A percentile compares a stretch with the other conserved stretches of the same genome.
These are phyloP conservation scores for Polygonum aviculare DNA, from an alignment of 148 eudicot species.

Conservation along the genomic window DNA sequence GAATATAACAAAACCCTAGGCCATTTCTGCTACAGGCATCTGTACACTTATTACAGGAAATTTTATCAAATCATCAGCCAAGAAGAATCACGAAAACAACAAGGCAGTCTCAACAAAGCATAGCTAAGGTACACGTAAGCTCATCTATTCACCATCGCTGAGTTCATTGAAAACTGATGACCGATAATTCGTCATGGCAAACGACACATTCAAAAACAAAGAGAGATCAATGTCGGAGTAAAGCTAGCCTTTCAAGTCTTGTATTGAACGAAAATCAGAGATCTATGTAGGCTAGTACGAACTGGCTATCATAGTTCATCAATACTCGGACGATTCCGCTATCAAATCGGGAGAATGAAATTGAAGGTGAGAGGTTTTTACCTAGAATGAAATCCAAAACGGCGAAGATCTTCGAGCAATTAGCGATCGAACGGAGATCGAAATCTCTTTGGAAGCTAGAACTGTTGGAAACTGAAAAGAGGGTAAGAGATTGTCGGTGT, in stretches of 20 bases:
- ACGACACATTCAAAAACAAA: background rate
- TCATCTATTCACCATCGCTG: background rate
- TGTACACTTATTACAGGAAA: background rate
- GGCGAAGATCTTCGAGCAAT: background rate
- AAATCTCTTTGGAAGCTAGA: background rate
- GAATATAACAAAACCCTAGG: background rate
- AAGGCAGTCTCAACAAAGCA: background rate
- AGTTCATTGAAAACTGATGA: background rate
- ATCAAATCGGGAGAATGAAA: background rate
- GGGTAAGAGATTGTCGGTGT: background rate
- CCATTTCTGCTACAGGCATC: background rate
- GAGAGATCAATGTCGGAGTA: background rate
- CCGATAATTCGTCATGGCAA: background rate
- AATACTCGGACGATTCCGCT: background rate
- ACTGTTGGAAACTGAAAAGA: background rate
- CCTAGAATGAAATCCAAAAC: background rate
- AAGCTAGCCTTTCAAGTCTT: background rate
- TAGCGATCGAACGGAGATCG: conserved; percentile 1
- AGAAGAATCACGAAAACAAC: background rate
- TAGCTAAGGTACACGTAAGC: background rate
- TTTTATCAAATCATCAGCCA: background rate
- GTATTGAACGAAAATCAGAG: background rate
- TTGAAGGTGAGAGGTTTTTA: background rate
- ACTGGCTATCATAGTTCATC: background rate
- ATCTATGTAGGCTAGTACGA: background rate